These are phyloP conservation scores for Trichophaea hybrida DNA, from an alignment of 2,329 filamentous ascomycete genomes.

Conservation along the genomic window DNA sequence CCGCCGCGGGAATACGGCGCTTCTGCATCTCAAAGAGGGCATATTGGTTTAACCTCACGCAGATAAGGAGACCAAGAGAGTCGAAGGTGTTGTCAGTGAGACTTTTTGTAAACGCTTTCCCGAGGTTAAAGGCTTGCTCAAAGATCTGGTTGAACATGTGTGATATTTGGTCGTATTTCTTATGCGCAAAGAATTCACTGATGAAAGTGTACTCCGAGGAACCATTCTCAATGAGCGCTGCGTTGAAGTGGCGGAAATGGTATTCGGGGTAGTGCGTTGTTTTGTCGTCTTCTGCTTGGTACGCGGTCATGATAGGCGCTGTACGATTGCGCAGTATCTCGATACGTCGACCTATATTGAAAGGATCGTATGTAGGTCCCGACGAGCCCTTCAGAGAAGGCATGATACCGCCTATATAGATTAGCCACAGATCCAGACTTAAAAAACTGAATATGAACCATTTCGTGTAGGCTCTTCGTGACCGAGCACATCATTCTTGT, in stretches of 20 bases:
- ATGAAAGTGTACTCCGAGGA: constrained; percentile 92
- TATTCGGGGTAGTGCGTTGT: constrained; percentile 74
- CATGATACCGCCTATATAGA: constrained; percentile 23
- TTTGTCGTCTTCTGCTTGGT: constrained; percentile 82
- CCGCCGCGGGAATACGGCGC: constrained; percentile 73
- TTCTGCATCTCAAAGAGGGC: constrained; percentile 88
- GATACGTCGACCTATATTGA: constrained; percentile 72
- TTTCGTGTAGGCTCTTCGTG: constrained; percentile 16
- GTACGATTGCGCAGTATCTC: constrained; percentile 64
- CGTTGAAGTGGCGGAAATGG: constrained; percentile 86
- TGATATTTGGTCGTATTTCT: constrained; percentile 61
- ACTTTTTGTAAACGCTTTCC: constrained; percentile 58
- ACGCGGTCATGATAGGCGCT: constrained; percentile 66
- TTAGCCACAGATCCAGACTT: constrained; percentile 26
- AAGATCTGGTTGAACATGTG: constrained; percentile 80
- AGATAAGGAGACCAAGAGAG: constrained; percentile 74
- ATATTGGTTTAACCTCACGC: constrained; percentile 83
- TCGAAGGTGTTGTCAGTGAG: constrained; percentile 68
- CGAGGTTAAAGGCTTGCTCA: constrained; percentile 74
- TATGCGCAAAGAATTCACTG: constrained; percentile 71
- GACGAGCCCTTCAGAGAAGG: constrained; percentile 31
- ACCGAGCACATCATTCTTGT: constrained; percentile 19
- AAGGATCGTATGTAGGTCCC: constrained; percentile 54
- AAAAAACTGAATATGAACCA: background rate
- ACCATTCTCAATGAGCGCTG: constrained; percentile 84